These are phyloP conservation scores for Leptographium wingfieldii DNA, from an alignment of 2,329 filamentous ascomycete genomes.

Conservation along the genomic window DNA sequence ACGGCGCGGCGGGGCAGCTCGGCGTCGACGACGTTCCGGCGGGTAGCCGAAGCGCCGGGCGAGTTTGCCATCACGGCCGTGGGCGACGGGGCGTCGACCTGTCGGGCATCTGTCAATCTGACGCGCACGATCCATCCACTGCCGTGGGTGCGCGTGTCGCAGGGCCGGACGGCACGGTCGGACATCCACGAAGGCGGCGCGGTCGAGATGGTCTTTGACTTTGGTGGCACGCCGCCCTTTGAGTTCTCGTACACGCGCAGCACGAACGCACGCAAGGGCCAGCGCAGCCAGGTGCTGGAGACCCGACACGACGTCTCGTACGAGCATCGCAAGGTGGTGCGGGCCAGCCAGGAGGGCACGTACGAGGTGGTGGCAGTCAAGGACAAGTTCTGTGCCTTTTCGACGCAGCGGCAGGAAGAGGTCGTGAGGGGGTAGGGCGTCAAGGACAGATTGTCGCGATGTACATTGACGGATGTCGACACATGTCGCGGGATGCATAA, in stretches of 20 bases:
- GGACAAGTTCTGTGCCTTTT: constrained; percentile 83
- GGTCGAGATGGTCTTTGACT: constrained; percentile 87
- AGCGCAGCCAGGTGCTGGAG: constrained; percentile 71
- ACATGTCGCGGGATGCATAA: background rate
- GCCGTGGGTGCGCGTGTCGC: constrained; percentile 80
- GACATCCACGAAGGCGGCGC: constrained; percentile 96
- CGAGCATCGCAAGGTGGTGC: constrained; percentile 68
- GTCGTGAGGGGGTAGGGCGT: background rate
- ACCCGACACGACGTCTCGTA: constrained; percentile 79
- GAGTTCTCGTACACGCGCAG: constrained; percentile 95
- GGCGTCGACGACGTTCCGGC: constrained; percentile 72
- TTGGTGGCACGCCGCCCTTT: constrained; percentile 90
- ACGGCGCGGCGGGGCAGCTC: constrained; percentile 67
- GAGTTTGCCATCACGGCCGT: constrained; percentile 78
- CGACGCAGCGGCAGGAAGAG: constrained; percentile 48
- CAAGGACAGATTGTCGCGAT: background rate
- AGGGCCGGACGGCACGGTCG: constrained; percentile 65
- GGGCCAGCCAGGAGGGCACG: constrained; percentile 84
- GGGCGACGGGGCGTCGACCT: constrained; percentile 78
- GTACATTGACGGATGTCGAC: too few species aligned
- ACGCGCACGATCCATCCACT: constrained; percentile 80
- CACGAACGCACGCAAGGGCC: constrained; percentile 67
- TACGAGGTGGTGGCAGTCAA: constrained; percentile 97
- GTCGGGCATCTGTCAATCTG: constrained; percentile 66
- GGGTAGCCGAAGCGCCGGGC: constrained; percentile 83